A percentile compares a stretch with the other conserved stretches of the same genome.
These are phyloP conservation scores for Apiospora koreana DNA, from an alignment of 2,329 filamentous ascomycete species.

Conservation along the genomic window DNA sequence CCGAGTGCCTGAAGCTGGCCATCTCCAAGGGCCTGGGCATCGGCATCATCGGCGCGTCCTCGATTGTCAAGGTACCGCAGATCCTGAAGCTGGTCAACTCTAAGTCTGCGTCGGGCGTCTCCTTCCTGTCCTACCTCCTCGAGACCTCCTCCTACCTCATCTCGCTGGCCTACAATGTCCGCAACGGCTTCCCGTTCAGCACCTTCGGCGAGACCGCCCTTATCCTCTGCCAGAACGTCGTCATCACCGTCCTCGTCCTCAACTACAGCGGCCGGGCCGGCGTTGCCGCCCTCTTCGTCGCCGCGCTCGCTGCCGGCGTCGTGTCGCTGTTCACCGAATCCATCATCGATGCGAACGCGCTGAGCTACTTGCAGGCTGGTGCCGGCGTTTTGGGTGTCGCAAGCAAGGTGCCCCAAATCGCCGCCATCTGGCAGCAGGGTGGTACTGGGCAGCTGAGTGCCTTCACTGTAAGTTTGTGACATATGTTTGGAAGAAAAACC, in stretches of 20 bases:
- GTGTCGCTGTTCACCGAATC: slow-evolving; percentile 70
- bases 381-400: slow-evolving; percentile 82
- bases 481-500: background rate
- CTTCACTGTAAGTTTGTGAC: slow-evolving; percentile 72
- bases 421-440: slow-evolving; percentile 80
- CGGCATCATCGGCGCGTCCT: slow-evolving; percentile 86
- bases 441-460: slow-evolving; percentile 94
- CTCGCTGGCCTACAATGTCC: slow-evolving; percentile 86
- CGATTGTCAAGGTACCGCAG: slow-evolving; percentile 95
- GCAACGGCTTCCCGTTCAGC: slow-evolving; percentile 91
- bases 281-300: slow-evolving; percentile 76
- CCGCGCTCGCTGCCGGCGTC: slow-evolving; percentile 68
- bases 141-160: slow-evolving; percentile 89
- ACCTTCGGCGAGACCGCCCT: slow-evolving; percentile 95
- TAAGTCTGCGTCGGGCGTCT: slow-evolving; percentile 79
- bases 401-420: slow-evolving; percentile 92
- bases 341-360: slow-evolving; percentile 63
- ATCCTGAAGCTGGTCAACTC: slow-evolving; percentile 88
- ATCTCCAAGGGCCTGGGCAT: slow-evolving; percentile 92
- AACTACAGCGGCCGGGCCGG: slow-evolving; percentile 72
- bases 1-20: slow-evolving; percentile 82
- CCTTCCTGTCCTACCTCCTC: slow-evolving; percentile 88
- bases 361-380: slow-evolving; percentile 79
- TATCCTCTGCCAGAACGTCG: slow-evolving; percentile 89
- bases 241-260: slow-evolving; percentile 84